Evolutionary conservation across 805 yeast genomes (phyloP), one percentile per base, ranked within the genome.

Genomic region (Yarrowia hollandica): DNA sequence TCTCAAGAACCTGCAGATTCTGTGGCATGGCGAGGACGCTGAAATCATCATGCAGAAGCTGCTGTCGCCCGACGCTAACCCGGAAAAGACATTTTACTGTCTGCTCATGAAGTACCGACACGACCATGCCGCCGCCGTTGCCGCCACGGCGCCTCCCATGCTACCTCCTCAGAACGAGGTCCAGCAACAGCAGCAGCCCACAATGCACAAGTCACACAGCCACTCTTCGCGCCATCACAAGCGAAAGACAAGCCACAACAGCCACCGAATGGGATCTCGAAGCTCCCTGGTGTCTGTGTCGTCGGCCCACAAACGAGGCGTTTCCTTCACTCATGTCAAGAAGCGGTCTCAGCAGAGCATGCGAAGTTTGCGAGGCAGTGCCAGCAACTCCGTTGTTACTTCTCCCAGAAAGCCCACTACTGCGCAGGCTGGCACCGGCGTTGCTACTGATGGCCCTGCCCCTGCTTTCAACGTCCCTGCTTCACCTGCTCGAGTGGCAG

Each of bases 51-150:
- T 82, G 23, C 70, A 75, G 9, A 79, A 81, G 63, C 75, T 90
- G 44, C 67, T 80, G 41, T 77, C 82, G 9, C 74, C 79, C 0
- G 81, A 77, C 22, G 82, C 85, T 22, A 85, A 83, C 65, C 79
- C 90, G 0, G 96, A 89, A 66, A 89, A 89, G 75, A 83, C 89
- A 44, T 85, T 89, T 66, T 89, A 89, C 72, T 86, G 86, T 64
- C 72, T 90, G 41, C 75, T 89, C 63, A 75, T 83, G 75, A 81
- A 86, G 64, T 90, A 89, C 71, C 78, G 94, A 62, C 82, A 81
- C 62, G 90, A 86, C 60, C 92, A 86, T 65, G 50, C 41, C 9
- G 35, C 41, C 10, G 21, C 42, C 3, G 48, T 15, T 9, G 22
- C 60, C 6, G 30, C 31, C 11, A 25, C 60, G 6, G 33, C 21